phyloP scores from a whole-genome alignment of 139 green algal genomes.

The Marvania coccoides region DNA sequence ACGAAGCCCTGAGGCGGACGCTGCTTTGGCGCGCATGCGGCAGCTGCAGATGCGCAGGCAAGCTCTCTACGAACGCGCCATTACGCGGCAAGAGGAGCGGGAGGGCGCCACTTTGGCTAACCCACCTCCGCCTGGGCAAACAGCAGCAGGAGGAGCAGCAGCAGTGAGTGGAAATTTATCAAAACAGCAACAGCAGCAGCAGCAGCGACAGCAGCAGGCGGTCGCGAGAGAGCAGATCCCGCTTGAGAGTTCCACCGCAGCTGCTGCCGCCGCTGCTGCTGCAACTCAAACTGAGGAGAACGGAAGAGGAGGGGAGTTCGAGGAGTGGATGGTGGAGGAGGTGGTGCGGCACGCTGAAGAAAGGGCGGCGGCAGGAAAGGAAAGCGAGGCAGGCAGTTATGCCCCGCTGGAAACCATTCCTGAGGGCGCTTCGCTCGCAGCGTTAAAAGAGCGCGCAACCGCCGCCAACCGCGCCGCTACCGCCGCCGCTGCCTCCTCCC shows the following conservation, averaged over 20 bases:
- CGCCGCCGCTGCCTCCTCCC: background rate
- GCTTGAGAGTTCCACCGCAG: background rate
- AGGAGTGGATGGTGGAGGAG: background rate
- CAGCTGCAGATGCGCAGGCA: background rate
- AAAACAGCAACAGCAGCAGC: slow-evolving; percentile 8
- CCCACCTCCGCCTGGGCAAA: background rate
- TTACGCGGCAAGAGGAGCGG: background rate
- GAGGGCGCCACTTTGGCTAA: no score
- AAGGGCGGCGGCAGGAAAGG: background rate
- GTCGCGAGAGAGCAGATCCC: background rate
- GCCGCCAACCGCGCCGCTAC: background rate
- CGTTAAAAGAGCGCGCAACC: background rate
- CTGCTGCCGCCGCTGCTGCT: background rate
- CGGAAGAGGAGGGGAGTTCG: background rate
- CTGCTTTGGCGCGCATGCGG: background rate
- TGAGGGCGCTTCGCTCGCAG: background rate
- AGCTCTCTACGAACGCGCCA: background rate
- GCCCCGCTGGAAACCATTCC: no score
- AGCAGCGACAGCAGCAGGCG: slow-evolving; percentile 1
- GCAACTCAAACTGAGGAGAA: background rate
- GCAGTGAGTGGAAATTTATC: no score
- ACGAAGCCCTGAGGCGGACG: no score
- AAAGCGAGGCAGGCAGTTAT: no score
- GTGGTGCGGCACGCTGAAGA: background rate
- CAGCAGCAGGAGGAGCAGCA: background rate